Conservation (phyloP, 768 basidiomycete genomes). For the Suillus paluster region DNA sequence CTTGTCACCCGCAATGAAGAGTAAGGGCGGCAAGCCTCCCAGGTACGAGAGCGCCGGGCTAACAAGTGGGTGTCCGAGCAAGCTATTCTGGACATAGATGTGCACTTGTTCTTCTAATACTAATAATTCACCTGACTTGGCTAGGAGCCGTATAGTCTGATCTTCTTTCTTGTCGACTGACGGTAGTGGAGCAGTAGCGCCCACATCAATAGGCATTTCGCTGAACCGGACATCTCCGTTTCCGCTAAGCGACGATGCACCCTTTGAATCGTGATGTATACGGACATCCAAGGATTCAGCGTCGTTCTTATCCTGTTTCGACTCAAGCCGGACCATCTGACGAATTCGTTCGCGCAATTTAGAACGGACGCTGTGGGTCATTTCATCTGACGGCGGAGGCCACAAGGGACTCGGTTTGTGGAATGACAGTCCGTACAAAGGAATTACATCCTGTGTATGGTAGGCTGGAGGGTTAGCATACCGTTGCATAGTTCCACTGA, state of each 20-base stretch:
- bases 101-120: slow-evolving; percentile 77
- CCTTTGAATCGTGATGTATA: slow-evolving; percentile 11
- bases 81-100: slow-evolving; percentile 80
- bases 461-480: neutral
- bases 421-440: slow-evolving; percentile 72
- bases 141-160: slow-evolving; percentile 50
- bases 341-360: slow-evolving; percentile 63
- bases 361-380: slow-evolving; percentile 59
- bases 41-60: slow-evolving; percentile 83
- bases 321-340: slow-evolving; percentile 51
- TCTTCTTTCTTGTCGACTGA: slow-evolving; percentile 38
- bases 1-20: slow-evolving; percentile 85
- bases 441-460: slow-evolving; percentile 71
- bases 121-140: slow-evolving; percentile 55
- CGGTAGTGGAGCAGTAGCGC: slow-evolving; percentile 50
- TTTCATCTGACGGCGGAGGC: slow-evolving; percentile 76
- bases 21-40: slow-evolving; percentile 87
- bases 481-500: neutral
- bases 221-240: slow-evolving; percentile 20
- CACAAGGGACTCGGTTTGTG: slow-evolving; percentile 80
- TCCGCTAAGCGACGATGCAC: slow-evolving; percentile 15
- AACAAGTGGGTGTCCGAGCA: slow-evolving; percentile 80
- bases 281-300: slow-evolving; percentile 8
- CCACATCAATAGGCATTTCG: slow-evolving; percentile 49
- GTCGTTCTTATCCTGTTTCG: slow-evolving; percentile 15